phyloP scores from a whole-genome alignment of 2,329 filamentous ascomycete species.

The Dactylonectria macrodidyma region DNA sequence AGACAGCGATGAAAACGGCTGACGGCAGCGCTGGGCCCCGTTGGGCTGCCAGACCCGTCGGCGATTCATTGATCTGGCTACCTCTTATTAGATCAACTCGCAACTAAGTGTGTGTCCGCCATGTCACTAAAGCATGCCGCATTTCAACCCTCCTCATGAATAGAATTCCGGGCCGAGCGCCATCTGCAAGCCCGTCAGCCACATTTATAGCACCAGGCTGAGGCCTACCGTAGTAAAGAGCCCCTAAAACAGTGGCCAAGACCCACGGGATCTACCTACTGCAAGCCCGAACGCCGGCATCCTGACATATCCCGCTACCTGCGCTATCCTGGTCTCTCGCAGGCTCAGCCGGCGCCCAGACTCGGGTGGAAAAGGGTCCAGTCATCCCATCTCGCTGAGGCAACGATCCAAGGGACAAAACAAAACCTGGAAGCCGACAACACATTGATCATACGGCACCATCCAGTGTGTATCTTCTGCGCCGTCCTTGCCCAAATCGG shows the following conservation, averaged over 20 bases:
- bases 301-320: constrained; percentile 25
- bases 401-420: not conserved
- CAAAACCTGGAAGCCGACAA: not conserved
- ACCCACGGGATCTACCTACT: constrained; percentile 27
- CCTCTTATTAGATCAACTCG: not conserved
- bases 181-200: constrained; percentile 25
- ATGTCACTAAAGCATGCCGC: no score
- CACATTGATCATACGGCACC: not conserved
- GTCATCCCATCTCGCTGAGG: not conserved
- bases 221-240: not conserved
- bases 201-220: constrained; percentile 45
- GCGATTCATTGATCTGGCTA: not conserved
- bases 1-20: not conserved
- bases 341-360: constrained; percentile 16
- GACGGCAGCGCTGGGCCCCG: not conserved
- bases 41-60: not conserved
- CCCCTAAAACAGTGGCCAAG: no score
- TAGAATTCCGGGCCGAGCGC: not conserved
- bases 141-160: no score
- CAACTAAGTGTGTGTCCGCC: no score
- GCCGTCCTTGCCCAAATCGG: no score
- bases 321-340: constrained; percentile 9
- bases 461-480: no score
- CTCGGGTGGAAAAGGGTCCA: not conserved
- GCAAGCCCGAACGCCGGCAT: constrained; percentile 25